Base-by-base conservation (phyloP, 192 early-diverging fungal species). In the Gigaspora rosea region DNA sequence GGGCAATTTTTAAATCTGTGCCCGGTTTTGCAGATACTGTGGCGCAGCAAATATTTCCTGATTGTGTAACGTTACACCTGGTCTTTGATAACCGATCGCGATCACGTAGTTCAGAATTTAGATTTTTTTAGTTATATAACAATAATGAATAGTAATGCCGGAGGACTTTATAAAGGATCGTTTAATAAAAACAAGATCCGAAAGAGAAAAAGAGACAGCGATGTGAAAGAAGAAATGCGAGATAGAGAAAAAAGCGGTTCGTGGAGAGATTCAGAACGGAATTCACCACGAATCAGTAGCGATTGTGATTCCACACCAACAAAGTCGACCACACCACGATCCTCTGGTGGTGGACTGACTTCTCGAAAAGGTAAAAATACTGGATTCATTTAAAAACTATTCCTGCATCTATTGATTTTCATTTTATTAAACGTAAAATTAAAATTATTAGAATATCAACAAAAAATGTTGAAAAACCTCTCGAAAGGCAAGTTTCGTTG, bases 401-500 rank as follows among this genome's bases (percentile, higher is more conserved):
- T 78, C 49, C 27, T 63, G 3, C 63, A 1, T 4, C 10, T 2
- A 11, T 18, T 16, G 4, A 18, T 12, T 18, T 13, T 11, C 52
- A 18, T 56, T 56, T 56, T 56, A 18, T n/a, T 56, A 18, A n/a
- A 27, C 27, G 27, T 27, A 27, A 18, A 56, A 0, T 27, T 27
- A 27, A 27, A n/a, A 56, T 56, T 18, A 18, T 56, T 56, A 41
- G 61, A 78, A 27, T 71, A 77, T 51, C 80, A 73, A 2, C 84
- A 54, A 54, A 54, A 50, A 35, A 51, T 71, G 49, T 41, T 10
- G 54, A 73, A 57, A 33, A 49, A 95, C 76, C 86, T 97, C 13
- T 90, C 89, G 16, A 93, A 92, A 16, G 90, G 92, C 9, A 87
- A 89, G 51, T 95, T 95, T 80, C 86, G 93, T 9, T 96, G 94